Base-by-base conservation (phyloP, 1,284 basidiomycete genomes). In the Ustilago vetiveriae region DNA sequence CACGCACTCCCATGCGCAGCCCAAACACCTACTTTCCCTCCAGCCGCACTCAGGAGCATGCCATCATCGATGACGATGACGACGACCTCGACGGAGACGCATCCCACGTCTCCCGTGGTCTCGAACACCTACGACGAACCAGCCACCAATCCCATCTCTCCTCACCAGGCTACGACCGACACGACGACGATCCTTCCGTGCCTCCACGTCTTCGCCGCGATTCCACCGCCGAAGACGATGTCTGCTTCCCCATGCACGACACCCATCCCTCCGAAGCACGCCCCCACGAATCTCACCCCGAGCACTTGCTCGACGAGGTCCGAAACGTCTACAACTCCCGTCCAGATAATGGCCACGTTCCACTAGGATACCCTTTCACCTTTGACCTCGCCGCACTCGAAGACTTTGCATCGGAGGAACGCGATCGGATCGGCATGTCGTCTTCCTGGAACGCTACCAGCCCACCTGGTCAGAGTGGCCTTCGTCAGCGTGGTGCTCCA, bases 211-310 rank as follows among this genome's bases (percentile, higher is more conserved):
- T 72, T 44, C 50, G 75, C 21, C 60, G 74, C 16, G 43, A 62
- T 21, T 75, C 72, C 17, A 58, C 52, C 16, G 54, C 57, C 36
- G 65, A 82, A 30, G 80, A 82, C 29, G 80, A 82, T 36, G 80
- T 82, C 13, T 82, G 80, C 53, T 82, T 81, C 58, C 80, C 80
- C 22, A 69, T 76, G 42, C 54, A 70, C 43, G 62, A 64, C 19
- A 27, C 49, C 14, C 53, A 57, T 21, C 43, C 37, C 19, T 37
- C 54, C 24, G 58, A 69, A 16, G 44, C 23, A 10, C 50, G 45
- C 17, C 36, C 46, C 22, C 46, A 45, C 32, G 56, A 71, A 38
- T 2, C 49, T 24, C 59, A 54, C 17, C 55, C 53, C 8, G 48
- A 68, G 14, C 53, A 57, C 44, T 21, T 57, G 32, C 54, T 56